Evolutionary conservation across 2,329 filamentous ascomycete genomes (phyloP), one percentile per base, ranked within the genome.

Genomic region (Lachnellula cervina): DNA sequence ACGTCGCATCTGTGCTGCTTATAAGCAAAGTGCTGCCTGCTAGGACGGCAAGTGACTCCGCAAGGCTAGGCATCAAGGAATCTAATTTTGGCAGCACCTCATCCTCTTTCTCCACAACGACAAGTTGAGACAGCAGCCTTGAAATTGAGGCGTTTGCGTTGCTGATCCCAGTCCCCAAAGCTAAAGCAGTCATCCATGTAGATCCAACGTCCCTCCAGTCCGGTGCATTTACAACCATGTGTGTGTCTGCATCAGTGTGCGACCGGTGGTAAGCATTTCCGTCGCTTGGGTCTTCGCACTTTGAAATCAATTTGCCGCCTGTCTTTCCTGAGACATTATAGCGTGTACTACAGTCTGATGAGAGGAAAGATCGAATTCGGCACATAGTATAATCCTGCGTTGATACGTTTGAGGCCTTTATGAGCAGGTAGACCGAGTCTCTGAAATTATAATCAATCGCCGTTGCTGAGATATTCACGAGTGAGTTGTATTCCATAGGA

Each of bases 11-110:
- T 9, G 80, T 71, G 2, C 82, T 72, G 9, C 81, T 77, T 44
- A 84, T 75, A 8, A 91, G 76, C 0, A 91, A 69, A 0, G 87
- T 89, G 37, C 80, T 84, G 4, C 83, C 82, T 0, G 81, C 80
- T 63, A 91, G 77, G 0, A 89, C 87, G 0, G 88, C 87, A 0
- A 93, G 68, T 0, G 86, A 86, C 70, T 94, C 89, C 0, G 83
- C 85, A 17, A 89, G 76, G 2, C 84, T 89, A 0, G 89, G 89
- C 0, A 86, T 69, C 0, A 70, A 65, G 0, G 75, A 34, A n/a
- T 52, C 56, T 3, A 66, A 49, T 14, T 47, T 48, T 2, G 51
- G 40, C 11, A 37, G 40, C 11, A 37, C 69, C 34, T 78, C 73
- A 0, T 89, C 74, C 0, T 55, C 46, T 5, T 65, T 69, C 9